Conservation (phyloP, 2,329 filamentous ascomycete species). For the Monilinia aucupariae region DNA sequence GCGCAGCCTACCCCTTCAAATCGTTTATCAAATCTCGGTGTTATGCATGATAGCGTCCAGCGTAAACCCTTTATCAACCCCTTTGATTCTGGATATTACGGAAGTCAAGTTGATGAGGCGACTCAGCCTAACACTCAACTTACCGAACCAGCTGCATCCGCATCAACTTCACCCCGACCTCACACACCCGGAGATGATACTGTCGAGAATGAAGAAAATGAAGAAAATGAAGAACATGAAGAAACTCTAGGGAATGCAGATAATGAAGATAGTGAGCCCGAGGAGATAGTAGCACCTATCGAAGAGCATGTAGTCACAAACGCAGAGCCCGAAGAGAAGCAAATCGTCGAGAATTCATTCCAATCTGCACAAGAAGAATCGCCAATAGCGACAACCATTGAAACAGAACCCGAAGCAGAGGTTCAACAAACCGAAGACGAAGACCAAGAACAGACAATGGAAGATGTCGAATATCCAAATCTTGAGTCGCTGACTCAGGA, state of each 20-base stretch:
- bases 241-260: not conserved
- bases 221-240: not conserved
- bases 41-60: conserved; percentile 20
- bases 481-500: conserved; percentile 28
- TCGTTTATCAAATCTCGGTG: not conserved
- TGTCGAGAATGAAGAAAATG: not conserved
- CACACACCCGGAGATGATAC: conserved; percentile 16
- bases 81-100: conserved; percentile 67
- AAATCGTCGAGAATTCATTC: conserved; percentile 36
- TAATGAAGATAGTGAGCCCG: not conserved
- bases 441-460: conserved; percentile 16
- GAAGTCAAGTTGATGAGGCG: conserved; percentile 45
- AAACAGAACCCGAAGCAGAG: not conserved
- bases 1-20: not conserved
- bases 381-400: conserved; percentile 23
- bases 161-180: not conserved
- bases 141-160: conserved; percentile 11
- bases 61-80: conserved; percentile 33
- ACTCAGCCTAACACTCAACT: conserved; percentile 24
- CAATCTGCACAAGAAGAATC: conserved; percentile 45
- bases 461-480: conserved; percentile 22
- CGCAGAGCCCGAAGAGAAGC: conserved; percentile 27
- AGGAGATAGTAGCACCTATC: not conserved
- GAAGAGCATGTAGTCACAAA: conserved; percentile 21
- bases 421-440: conserved; percentile 7